Evolutionary conservation across 768 basidiomycete species (phyloP), one percentile per base, ranked within the genome.

Genomic region (Mycena capillaripes): DNA sequence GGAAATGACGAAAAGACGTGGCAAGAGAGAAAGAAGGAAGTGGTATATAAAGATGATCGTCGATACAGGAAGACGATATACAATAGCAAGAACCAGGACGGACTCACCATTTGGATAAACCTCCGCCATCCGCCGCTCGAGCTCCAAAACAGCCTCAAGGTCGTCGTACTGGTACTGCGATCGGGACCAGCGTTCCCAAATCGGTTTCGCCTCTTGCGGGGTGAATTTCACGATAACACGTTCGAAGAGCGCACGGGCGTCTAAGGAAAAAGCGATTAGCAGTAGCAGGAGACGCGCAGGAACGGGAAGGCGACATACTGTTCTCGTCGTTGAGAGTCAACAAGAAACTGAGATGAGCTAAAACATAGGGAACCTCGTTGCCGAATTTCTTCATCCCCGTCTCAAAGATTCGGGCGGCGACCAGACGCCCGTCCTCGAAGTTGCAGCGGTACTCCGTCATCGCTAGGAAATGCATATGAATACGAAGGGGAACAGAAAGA

Each of bases 151-250:
- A 2, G 95, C 93, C 50, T 94, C 92, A 40, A 97, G 85, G 81
- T 97, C 96, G n/a, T 96, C 96, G 78, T 94, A 98, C 77, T 95
- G 93, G 82, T 97, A 98, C 81, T 98, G 96, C 83, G 97, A 97
- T 66, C 93, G 88, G 5, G 96, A 92, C 98, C 97, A 99, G 52
- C 95, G 90, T 78, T 98, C 96, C 97, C 97, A 99, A 21, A 99
- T 87, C 0, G 94, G 92, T 40, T 94, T 87, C 19, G 95, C 95
- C 48, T 90, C 89, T 53, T 95, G 94, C 10, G 94, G 84, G 14
- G 92, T 82, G 80, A 98, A 96, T 5, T 89, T 92, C 19, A 87
- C 81, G 29, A 97, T 93, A 9, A 95, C 92, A 30, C 95, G 90
- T 79, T 99, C 97, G 79, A 99, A 99, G 30, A 99, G 84, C 0